Conservation (phyloP, 768 basidiomycete genomes). For the Termitomyces sp. region DNA sequence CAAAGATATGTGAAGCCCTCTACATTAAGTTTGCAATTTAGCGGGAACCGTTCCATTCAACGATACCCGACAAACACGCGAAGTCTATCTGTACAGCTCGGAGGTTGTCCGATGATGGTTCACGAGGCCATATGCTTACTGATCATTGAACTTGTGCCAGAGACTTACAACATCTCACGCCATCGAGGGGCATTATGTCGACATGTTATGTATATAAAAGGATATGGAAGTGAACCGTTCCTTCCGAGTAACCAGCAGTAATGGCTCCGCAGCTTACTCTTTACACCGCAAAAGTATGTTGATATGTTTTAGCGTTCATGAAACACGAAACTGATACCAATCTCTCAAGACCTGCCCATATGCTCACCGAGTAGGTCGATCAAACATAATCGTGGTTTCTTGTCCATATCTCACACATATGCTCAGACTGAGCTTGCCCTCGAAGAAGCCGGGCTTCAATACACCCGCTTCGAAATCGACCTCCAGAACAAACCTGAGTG, state of each 20-base stretch:
- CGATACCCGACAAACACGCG: too few relatives aligned
- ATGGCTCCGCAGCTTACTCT: constrained; percentile 9
- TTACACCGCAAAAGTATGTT: constrained; percentile 10
- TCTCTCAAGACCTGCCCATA: constrained; percentile 46
- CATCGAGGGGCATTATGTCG: neutral
- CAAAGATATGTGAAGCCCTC: too few relatives aligned
- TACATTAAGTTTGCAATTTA: too few relatives aligned
- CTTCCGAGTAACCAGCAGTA: neutral
- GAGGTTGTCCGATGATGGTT: neutral
- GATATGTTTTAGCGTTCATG: neutral
- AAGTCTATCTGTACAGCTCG: too few relatives aligned
- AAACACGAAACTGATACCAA: neutral
- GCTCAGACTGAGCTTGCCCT: constrained; percentile 20
- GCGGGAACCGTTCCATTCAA: too few relatives aligned
- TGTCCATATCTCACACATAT: neutral
- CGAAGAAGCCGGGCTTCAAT: constrained; percentile 44
- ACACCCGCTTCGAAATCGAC: constrained; percentile 51
- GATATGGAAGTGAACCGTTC: neutral
- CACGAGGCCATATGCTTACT: neutral
- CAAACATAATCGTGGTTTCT: neutral
- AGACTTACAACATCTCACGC: neutral
- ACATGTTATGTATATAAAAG: neutral
- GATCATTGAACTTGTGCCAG: neutral
- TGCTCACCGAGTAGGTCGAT: constrained; percentile 45
- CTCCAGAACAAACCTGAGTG: constrained; percentile 62